phyloP scores from a whole-genome alignment of 768 basidiomycete genomes.

The Boletus sensibilis region DNA sequence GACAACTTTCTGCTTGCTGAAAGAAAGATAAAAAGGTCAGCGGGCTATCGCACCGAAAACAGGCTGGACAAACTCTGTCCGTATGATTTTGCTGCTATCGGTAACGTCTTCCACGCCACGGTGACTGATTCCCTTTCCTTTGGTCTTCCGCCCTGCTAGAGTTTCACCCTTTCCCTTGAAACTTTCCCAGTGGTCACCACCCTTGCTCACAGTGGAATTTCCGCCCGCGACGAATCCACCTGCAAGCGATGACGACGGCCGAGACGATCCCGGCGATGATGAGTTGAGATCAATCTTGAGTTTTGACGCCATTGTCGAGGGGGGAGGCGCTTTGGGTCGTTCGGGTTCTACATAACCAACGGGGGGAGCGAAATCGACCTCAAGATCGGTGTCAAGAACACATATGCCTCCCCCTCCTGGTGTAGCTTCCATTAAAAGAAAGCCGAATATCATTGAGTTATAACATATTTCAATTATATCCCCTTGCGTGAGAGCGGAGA shows the following conservation, averaged over 20 bases:
- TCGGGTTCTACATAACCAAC: constrained; percentile 94
- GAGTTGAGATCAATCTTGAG: constrained; percentile 91
- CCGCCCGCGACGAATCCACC: constrained; percentile 60
- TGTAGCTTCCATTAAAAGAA: constrained; percentile 91
- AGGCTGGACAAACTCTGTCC: constrained; percentile 72
- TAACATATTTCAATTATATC: constrained; percentile 99
- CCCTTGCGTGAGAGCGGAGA: constrained; percentile 86
- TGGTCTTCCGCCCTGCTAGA: constrained; percentile 85
- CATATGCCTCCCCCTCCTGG: constrained; percentile 87
- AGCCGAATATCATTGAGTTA: constrained; percentile 91
- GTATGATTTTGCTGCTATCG: constrained; percentile 81
- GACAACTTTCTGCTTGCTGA: constrained; percentile 78
- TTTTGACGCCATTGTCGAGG: constrained; percentile 93
- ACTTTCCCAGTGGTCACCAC: constrained; percentile 85
- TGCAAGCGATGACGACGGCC: constrained; percentile 72
- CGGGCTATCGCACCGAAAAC: background rate
- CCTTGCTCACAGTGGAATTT: constrained; percentile 62
- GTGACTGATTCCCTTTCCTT: constrained; percentile 89
- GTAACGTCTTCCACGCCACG: constrained; percentile 79
- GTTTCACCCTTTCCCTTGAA: constrained; percentile 97
- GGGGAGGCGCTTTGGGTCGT: constrained; percentile 75
- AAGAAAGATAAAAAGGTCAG: constrained; percentile 13
- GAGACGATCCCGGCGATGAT: constrained; percentile 80
- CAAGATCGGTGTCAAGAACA: constrained; percentile 93
- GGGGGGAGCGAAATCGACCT: constrained; percentile 95